A percentile compares a stretch with the other conserved stretches of the same genome.
Evolutionary conservation across 495 filamentous ascomycete genomes (phyloP).

Genomic region (Darksidea phi): DNA sequence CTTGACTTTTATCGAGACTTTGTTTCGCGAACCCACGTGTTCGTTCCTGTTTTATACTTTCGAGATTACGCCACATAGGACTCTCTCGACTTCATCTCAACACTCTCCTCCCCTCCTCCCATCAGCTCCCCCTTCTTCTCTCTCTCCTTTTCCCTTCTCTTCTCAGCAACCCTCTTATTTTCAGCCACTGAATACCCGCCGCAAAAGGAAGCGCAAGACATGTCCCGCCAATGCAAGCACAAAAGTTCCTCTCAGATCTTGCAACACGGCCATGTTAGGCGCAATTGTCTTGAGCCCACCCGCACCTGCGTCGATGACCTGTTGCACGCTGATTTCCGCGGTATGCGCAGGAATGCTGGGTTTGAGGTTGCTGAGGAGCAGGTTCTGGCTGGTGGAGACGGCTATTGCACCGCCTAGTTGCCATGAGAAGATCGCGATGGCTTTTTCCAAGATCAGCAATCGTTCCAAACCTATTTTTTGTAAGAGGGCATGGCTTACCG

Average conservation of each 20-base stretch:
- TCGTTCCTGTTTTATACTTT: too few relatives aligned
- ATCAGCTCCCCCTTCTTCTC: background rate
- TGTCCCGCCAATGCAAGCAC: conserved; percentile 5
- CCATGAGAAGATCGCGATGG: conserved; percentile 10
- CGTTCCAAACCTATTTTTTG: too few relatives aligned
- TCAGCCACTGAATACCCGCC: conserved; percentile 13
- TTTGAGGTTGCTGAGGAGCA: conserved; percentile 3
- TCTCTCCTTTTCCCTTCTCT: background rate
- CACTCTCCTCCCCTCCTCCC: too few relatives aligned
- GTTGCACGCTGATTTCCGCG: background rate
- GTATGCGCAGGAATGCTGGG: background rate
- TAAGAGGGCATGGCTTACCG: too few relatives aligned
- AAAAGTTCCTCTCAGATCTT: background rate
- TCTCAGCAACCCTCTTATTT: conserved; percentile 14
- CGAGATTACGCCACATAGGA: too few relatives aligned
- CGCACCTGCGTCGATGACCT: conserved; percentile 1
- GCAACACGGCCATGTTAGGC: background rate
- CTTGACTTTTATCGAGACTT: too few relatives aligned
- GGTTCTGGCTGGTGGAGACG: conserved; percentile 8
- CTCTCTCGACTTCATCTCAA: too few relatives aligned
- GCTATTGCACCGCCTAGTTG: conserved; percentile 10
- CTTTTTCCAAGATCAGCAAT: too few relatives aligned
- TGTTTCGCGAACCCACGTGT: too few relatives aligned
- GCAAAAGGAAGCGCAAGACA: conserved; percentile 10
- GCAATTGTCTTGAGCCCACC: background rate